Conservation (phyloP, 2,329 filamentous ascomycete species). For the Cercospora sp. region DNA sequence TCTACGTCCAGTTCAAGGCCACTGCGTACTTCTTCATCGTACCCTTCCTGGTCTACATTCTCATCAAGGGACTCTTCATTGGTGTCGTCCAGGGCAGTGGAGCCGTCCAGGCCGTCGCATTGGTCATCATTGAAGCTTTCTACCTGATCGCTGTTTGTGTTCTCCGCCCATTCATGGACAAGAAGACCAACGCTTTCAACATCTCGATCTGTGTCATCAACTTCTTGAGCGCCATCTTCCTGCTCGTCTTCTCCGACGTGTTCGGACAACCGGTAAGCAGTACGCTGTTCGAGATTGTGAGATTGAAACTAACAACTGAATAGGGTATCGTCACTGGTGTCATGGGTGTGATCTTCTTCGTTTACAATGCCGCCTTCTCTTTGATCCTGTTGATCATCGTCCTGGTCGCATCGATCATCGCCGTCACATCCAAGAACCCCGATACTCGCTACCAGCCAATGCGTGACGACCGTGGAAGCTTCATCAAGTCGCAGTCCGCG, state of each 20-base stretch:
- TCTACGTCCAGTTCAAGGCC: constrained; percentile 95
- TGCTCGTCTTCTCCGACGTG: constrained; percentile 83
- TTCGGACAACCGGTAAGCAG: constrained; percentile 73
- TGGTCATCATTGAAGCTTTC: constrained; percentile 78
- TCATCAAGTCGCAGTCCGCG: constrained; percentile 93
- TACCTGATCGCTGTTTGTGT: constrained; percentile 77
- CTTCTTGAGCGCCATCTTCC: constrained; percentile 85
- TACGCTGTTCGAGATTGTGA: neutral
- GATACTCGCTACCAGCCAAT: constrained; percentile 95
- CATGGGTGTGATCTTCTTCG: constrained; percentile 85
- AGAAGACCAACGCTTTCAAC: constrained; percentile 96
- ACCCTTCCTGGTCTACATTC: constrained; percentile 71
- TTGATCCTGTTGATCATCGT: constrained; percentile 81
- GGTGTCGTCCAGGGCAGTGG: constrained; percentile 72
- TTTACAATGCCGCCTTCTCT: constrained; percentile 81
- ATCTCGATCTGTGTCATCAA: constrained; percentile 88
- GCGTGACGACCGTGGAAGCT: constrained; percentile 92
- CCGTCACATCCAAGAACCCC: constrained; percentile 87
- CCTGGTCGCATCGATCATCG: constrained; percentile 72
- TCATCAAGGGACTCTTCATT: constrained; percentile 90
- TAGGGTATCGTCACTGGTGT: constrained; percentile 78
- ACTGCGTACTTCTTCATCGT: constrained; percentile 95
- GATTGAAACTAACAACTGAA: constrained; percentile 12
- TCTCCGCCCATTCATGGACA: constrained; percentile 95
- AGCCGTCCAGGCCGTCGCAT: constrained; percentile 74